Evolutionary conservation across 176 grass and related monocot species (phyloP).

Genomic region (Raddia guianensis): DNA sequence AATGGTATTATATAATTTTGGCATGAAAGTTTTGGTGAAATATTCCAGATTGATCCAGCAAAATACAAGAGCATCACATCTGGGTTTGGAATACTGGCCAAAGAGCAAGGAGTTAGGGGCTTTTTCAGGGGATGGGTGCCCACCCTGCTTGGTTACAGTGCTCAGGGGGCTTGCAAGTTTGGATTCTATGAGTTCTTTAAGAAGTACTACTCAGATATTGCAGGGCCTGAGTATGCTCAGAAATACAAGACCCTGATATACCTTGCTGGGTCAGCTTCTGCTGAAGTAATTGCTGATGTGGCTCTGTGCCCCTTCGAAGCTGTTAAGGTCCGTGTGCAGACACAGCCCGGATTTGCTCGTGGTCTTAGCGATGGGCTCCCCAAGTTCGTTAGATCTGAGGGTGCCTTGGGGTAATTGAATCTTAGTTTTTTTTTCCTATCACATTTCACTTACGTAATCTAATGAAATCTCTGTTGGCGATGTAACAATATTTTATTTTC

Average conservation of each 20-base stretch:
- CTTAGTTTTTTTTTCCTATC: background rate
- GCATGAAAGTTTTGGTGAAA: background rate
- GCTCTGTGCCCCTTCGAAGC: conserved; percentile 71
- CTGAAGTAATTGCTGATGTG: conserved; percentile 68
- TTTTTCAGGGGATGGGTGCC: conserved; percentile 81
- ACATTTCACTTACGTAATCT: background rate
- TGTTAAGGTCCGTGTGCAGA: conserved; percentile 73
- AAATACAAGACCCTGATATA: conserved; percentile 77
- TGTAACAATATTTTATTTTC: conserved; percentile 21
- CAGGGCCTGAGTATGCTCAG: conserved; percentile 58
- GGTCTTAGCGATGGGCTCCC: conserved; percentile 63
- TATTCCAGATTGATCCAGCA: conserved; percentile 57
- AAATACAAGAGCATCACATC: conserved; percentile 76
- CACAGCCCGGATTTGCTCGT: conserved; percentile 69
- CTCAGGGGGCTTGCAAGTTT: conserved; percentile 76
- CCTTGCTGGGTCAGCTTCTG: conserved; percentile 66
- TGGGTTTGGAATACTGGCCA: conserved; percentile 64
- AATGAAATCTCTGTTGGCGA: conserved; percentile 2
- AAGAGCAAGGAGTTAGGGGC: conserved; percentile 66
- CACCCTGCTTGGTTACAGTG: conserved; percentile 69
- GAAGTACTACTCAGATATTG: conserved; percentile 75
- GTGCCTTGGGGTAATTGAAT: conserved; percentile 49
- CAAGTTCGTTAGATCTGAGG: conserved; percentile 70
- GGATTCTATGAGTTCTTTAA: conserved; percentile 79
- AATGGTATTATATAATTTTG: background rate